These are phyloP conservation scores for Boletus subparvulus DNA, from an alignment of 768 basidiomycete genomes.

Conservation along the genomic window DNA sequence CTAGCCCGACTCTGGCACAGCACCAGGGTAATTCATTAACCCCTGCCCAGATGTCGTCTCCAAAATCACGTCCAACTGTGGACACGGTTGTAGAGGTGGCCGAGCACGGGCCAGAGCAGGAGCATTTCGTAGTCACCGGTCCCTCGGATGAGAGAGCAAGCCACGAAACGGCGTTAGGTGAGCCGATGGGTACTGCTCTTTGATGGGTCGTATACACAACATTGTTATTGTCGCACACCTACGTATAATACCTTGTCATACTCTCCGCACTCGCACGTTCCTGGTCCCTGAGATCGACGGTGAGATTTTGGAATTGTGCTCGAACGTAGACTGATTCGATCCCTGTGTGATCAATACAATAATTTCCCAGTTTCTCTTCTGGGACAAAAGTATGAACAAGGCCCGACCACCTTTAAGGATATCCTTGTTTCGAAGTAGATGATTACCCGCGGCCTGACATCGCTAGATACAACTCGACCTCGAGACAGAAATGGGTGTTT, in stretches of 20 bases:
- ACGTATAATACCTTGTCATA: background rate
- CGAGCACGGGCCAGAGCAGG: conserved; percentile 22
- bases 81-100: conserved; percentile 27
- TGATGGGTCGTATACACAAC: conserved; percentile 14
- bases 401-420: background rate
- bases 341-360: background rate
- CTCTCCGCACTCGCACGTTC: background rate
- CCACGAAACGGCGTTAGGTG: conserved; percentile 16
- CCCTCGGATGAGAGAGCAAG: conserved; percentile 4
- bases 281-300: background rate
- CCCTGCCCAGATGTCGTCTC: conserved; percentile 10
- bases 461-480: background rate
- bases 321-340: background rate
- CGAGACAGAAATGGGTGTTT: background rate
- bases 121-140: conserved; percentile 5
- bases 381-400: background rate
- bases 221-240: background rate
- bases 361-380: background rate
- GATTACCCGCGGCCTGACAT: background rate
- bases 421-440: conserved; percentile 1
- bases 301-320: too few relatives aligned
- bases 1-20: conserved; percentile 10
- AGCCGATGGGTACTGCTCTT: conserved; percentile 31
- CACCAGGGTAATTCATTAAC: background rate
- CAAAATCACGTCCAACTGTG: conserved; percentile 17